Evolutionary conservation across 148 eudicot species (phyloP), one percentile per base, ranked within the genome.

Genomic region (Camellia granthamiana): DNA sequence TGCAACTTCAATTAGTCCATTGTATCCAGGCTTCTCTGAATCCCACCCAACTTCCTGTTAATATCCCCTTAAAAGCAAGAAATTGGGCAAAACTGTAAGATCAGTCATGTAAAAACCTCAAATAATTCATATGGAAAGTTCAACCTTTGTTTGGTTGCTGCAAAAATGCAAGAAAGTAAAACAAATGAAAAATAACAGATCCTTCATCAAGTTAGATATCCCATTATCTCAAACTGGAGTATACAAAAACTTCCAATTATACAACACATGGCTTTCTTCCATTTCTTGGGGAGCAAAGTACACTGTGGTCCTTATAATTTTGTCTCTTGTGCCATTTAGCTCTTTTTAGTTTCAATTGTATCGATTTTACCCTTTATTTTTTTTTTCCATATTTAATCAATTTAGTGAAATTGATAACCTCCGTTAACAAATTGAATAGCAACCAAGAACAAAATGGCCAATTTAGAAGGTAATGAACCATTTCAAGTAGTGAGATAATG

Each of bases 21-120:
- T 94, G 63, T 95, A 95, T 5, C 93, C 97, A 10, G 85, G 88
- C 83, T 92, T 95, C 62, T 90, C 85, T 0, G 99, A 95, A 77
- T 95, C 97, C 99, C 99, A 92, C 5, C 97, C 93, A 60, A 84
- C 89, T 68, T 93, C 99, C 99, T 95, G 85, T 76, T 65, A 61
- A 78, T 30, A 51, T 77, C 63, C 77, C 43, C 84, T 77, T 82
- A 16, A 38, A 72, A 77, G 77, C 63, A 74, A 80, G n/a, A 71
- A 42, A 70, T 52, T 43, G 9, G 66, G 42, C 7, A 56, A 71
- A 77, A 51, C 49, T 47, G 18, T 68, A 51, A 46, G 61, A 23
- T 63, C 49, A 54, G 56, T 49, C 44, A n/a, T 65, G 63, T 56
- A 74, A 16, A 19, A 2, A 16, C 2, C 16, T 18, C 6, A 61